Percentiles rank a stretch among this genome's conserved stretches.
These are phyloP conservation scores for Diatrype stigma DNA, from an alignment of 2,329 filamentous ascomycete genomes.

Conservation along the genomic window DNA sequence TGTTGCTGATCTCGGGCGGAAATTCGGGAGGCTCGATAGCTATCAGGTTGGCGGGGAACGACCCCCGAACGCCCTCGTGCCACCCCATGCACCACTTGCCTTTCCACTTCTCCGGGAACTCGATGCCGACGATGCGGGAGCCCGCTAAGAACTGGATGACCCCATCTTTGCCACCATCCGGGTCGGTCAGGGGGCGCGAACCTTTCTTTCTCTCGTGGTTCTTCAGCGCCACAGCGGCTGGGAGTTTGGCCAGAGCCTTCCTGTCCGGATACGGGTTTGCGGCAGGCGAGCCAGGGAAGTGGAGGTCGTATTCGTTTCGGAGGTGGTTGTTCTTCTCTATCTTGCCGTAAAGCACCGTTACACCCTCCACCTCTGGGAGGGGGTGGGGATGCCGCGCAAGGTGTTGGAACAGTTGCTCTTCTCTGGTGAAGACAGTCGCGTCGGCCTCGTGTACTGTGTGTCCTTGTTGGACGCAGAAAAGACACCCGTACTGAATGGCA, in stretches of 20 bases:
- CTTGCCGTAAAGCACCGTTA: constrained; percentile 34
- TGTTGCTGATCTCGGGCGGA: constrained; percentile 12
- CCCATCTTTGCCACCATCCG: constrained; percentile 27
- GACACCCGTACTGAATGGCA: constrained; percentile 33
- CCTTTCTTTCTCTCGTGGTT: constrained; percentile 33
- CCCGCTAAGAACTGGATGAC: constrained; percentile 36
- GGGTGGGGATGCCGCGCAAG: constrained; percentile 37
- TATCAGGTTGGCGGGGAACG: constrained; percentile 25
- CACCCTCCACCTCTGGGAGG: constrained; percentile 31
- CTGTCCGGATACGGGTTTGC: constrained; percentile 26
- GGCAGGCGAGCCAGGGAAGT: constrained; percentile 28
- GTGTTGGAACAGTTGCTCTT: constrained; percentile 35
- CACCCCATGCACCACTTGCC: constrained; percentile 32
- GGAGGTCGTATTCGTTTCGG: constrained; percentile 32
- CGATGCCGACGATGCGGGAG: constrained; percentile 27
- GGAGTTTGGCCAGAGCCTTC: constrained; percentile 16
- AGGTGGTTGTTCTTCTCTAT: constrained; percentile 10
- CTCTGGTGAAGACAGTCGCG: constrained; percentile 36
- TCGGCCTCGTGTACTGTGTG: constrained; percentile 34
- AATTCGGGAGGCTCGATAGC: constrained; percentile 23
- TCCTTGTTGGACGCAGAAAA: constrained; percentile 34
- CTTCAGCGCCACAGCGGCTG: constrained; percentile 30
- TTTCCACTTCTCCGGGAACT: constrained; percentile 30
- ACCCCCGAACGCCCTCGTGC: constrained; percentile 27
- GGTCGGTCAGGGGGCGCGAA: constrained; percentile 27